Evolutionary conservation across 2,329 filamentous ascomycete genomes (phyloP).

Genomic region (Colletotrichum costaricense): DNA sequence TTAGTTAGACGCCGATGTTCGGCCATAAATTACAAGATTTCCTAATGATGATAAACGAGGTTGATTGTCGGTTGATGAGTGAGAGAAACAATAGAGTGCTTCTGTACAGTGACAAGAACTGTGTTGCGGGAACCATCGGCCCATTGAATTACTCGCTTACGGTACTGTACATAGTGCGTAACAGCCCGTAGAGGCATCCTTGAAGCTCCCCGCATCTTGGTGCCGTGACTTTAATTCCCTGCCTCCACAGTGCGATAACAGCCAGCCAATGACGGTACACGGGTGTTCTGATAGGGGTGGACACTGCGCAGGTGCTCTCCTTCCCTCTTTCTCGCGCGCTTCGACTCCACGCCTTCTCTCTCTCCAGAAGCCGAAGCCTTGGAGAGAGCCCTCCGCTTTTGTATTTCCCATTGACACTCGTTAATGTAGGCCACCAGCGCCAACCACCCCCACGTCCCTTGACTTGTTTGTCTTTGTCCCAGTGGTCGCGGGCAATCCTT

Average conservation of each 20-base stretch:
- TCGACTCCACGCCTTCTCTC: constrained; percentile 5
- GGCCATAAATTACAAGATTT: background rate
- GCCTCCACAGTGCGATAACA: constrained; percentile 31
- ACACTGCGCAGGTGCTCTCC: background rate
- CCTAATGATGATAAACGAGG: background rate
- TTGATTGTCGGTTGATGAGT: background rate
- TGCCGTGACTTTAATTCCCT: background rate
- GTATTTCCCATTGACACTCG: constrained; percentile 30
- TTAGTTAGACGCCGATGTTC: background rate
- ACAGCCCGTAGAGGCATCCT: background rate
- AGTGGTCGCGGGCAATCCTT: background rate
- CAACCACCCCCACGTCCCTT: background rate
- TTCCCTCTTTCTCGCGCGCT: background rate
- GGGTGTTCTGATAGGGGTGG: constrained; percentile 31
- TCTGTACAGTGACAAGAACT: background rate
- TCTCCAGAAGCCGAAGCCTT: background rate
- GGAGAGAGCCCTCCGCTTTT: constrained; percentile 26
- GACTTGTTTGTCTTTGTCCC: constrained; percentile 2
- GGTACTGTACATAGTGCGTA: background rate
- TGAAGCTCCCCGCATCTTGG: constrained; percentile 11
- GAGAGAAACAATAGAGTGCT: background rate
- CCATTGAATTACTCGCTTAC: background rate
- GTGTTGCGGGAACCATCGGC: background rate
- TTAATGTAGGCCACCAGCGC: background rate
- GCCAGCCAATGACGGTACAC: constrained; percentile 21